Conservation (phyloP, 441 rosid species). For the Populus hybrid region DNA sequence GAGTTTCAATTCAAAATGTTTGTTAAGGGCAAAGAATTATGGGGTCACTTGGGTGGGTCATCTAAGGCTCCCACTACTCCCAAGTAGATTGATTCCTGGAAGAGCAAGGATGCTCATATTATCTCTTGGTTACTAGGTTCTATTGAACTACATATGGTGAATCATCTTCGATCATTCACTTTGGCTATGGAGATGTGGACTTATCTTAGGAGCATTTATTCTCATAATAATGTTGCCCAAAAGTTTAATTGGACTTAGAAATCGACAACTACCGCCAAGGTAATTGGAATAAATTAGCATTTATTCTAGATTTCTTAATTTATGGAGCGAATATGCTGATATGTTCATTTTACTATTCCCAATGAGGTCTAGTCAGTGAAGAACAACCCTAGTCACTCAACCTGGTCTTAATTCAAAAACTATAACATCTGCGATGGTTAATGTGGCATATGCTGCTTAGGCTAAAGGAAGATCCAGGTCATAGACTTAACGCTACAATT, state of each 20-base stretch:
- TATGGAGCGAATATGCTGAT: neutral
- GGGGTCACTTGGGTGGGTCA: no score
- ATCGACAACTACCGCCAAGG: neutral
- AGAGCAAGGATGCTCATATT: neutral
- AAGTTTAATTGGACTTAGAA: neutral
- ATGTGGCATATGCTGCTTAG: neutral
- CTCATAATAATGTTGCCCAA: neutral
- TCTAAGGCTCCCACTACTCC: neutral
- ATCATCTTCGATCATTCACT: neutral
- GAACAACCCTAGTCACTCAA: neutral
- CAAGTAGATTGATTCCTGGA: neutral
- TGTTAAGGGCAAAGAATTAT: no score
- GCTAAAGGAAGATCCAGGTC: neutral
- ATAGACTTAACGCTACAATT: neutral
- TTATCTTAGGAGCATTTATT: neutral
- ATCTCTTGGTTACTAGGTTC: constrained; percentile 7
- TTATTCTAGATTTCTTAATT: neutral
- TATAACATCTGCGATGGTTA: neutral
- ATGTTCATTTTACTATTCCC: neutral
- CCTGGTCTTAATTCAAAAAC: neutral
- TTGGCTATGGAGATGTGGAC: neutral
- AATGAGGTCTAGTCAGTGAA: neutral
- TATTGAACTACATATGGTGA: constrained; percentile 7
- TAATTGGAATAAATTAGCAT: neutral
- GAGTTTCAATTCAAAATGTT: no score